phyloP scores from a whole-genome alignment of 1,284 basidiomycete species.

The Leccinum brunneo-olivaceum region DNA sequence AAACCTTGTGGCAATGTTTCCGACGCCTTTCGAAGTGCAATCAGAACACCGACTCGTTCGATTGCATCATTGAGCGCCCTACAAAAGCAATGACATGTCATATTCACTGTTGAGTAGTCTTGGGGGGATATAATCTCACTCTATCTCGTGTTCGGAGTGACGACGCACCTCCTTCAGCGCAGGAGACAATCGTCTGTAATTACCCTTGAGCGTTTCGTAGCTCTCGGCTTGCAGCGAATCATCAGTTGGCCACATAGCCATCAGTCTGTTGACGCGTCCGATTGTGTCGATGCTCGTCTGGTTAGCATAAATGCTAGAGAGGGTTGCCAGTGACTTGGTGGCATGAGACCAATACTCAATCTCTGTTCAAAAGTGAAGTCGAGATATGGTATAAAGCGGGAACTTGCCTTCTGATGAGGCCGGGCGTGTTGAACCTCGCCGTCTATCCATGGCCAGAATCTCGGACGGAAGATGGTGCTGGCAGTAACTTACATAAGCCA shows the following conservation, averaged over 20 bases:
- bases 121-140: conserved; percentile 37
- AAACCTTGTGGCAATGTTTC: conserved; percentile 54
- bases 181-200: conserved; percentile 54
- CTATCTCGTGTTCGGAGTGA: conserved; percentile 54
- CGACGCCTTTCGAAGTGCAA: conserved; percentile 64
- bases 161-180: conserved; percentile 57
- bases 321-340: conserved; percentile 44
- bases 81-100: conserved; percentile 9
- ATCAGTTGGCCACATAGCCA: conserved; percentile 64
- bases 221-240: conserved; percentile 63
- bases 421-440: conserved; percentile 27
- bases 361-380: conserved; percentile 37
- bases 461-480: neutral
- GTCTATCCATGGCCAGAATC: conserved; percentile 24
- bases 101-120: conserved; percentile 9
- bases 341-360: conserved; percentile 67
- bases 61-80: conserved; percentile 68
- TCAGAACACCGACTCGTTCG: conserved; percentile 60
- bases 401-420: conserved; percentile 32
- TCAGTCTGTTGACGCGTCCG: conserved; percentile 62
- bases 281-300: conserved; percentile 51
- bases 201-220: conserved; percentile 53
- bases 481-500: too few species aligned
- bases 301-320: conserved; percentile 50
- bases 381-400: conserved; percentile 18